Evolutionary conservation across 2,329 filamentous ascomycete genomes (phyloP).

Genomic region (Tolypocladium ovalisporum): DNA sequence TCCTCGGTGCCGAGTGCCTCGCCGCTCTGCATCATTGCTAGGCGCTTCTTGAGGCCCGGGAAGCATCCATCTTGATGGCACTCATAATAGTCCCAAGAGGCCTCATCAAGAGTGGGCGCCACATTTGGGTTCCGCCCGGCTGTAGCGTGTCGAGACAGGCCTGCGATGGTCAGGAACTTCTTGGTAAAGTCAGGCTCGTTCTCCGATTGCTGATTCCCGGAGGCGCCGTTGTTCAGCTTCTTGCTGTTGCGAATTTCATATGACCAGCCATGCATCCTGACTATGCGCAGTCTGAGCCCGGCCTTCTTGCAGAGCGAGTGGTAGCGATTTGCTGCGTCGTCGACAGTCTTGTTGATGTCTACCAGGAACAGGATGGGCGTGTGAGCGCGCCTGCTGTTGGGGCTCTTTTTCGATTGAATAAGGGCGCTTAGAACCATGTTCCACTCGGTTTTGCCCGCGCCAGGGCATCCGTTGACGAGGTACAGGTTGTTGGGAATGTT

Average conservation of each 20-base stretch:
- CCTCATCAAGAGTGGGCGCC: slow-evolving; percentile 31
- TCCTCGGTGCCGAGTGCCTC: slow-evolving; percentile 13
- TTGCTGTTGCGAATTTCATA: slow-evolving; percentile 21
- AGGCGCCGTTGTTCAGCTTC: slow-evolving; percentile 13
- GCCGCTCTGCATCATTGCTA: slow-evolving; percentile 19
- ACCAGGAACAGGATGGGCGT: slow-evolving; percentile 32
- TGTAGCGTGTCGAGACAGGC: slow-evolving; percentile 9
- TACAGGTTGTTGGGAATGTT: slow-evolving; percentile 30
- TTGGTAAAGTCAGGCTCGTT: slow-evolving; percentile 20
- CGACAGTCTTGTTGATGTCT: slow-evolving; percentile 35
- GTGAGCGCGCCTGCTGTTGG: slow-evolving; percentile 8
- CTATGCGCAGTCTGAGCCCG: slow-evolving; percentile 20
- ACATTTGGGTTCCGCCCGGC: slow-evolving; percentile 7
- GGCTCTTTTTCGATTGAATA: slow-evolving; percentile 19
- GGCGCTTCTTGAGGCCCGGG: slow-evolving; percentile 20
- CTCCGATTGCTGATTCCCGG: not conserved
- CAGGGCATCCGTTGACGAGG: slow-evolving; percentile 35
- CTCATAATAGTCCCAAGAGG: slow-evolving; percentile 29
- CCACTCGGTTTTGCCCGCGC: slow-evolving; percentile 37
- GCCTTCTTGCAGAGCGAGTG: slow-evolving; percentile 22
- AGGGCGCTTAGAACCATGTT: slow-evolving; percentile 29
- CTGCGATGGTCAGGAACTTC: slow-evolving; percentile 20
- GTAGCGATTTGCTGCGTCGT: slow-evolving; percentile 33
- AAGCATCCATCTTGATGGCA: slow-evolving; percentile 19
- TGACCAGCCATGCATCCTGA: slow-evolving; percentile 30